Conservation (phyloP, 1,284 basidiomycete species). For the Naganishia sp. region DNA sequence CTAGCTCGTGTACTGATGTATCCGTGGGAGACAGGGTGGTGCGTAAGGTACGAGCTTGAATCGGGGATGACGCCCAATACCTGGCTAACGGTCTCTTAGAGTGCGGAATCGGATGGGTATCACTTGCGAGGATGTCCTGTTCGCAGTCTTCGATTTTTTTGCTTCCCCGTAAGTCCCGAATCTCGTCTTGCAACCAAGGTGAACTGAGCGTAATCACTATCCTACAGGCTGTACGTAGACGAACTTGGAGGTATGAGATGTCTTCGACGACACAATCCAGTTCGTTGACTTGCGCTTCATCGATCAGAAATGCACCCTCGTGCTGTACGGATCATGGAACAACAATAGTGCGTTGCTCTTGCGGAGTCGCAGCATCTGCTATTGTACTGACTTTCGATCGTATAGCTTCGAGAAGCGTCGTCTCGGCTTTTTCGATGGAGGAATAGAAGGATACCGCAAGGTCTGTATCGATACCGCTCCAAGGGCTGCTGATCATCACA, state of each 20-base stretch:
- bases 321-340: constrained; percentile 44
- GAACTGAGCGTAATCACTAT: neutral
- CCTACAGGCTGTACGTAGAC: constrained; percentile 42
- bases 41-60: constrained; percentile 24
- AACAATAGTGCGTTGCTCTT: constrained; percentile 45
- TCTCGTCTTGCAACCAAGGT: neutral
- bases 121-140: constrained; percentile 48
- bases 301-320: constrained; percentile 33
- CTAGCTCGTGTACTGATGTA: neutral
- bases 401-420: constrained; percentile 33
- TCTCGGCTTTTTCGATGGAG: constrained; percentile 33
- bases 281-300: too few species aligned
- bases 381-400: neutral
- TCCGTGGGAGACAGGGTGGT: constrained; percentile 42
- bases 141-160: constrained; percentile 52
- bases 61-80: neutral
- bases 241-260: constrained; percentile 46
- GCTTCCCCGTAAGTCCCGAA: constrained; percentile 43
- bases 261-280: neutral
- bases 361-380: neutral
- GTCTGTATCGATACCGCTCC: constrained; percentile 1
- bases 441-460: constrained; percentile 33
- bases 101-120: constrained; percentile 49
- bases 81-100: constrained; percentile 18
- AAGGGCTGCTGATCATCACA: neutral